These are phyloP conservation scores for Hymenoscyphus fructigenus DNA, from an alignment of 2,329 filamentous ascomycete genomes.

Conservation along the genomic window DNA sequence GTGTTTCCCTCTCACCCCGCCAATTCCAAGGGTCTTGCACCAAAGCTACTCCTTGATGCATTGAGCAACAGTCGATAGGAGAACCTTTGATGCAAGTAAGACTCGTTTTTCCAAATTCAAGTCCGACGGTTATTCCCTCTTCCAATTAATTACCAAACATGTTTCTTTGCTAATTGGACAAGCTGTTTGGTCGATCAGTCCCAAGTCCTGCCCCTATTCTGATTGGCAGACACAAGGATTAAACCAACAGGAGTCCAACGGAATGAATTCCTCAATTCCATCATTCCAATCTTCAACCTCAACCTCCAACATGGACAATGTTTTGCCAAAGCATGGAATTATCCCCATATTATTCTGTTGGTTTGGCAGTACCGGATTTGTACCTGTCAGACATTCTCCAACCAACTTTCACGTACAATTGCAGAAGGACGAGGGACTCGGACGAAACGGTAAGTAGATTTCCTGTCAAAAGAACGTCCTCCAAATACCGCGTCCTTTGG, in stretches of 20 bases:
- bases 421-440: neutral
- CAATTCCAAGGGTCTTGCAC: too few relatives aligned
- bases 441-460: neutral
- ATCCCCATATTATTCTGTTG: neutral
- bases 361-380: neutral
- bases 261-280: neutral
- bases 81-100: too few relatives aligned
- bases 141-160: too few relatives aligned
- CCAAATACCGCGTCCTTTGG: neutral
- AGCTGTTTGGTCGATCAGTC: neutral
- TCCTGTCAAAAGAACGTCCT: neutral
- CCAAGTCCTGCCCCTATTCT: neutral
- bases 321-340: neutral
- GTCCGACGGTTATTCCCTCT: too few relatives aligned
- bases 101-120: too few relatives aligned
- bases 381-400: neutral
- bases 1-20: too few relatives aligned
- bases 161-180: neutral
- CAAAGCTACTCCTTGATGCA: too few relatives aligned
- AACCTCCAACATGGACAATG: neutral
- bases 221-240: constrained; percentile 7
- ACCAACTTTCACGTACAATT: neutral
- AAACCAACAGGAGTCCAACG: neutral
- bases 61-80: too few relatives aligned
- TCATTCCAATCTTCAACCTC: neutral